A percentile compares a stretch with the other conserved stretches of the same genome.
Evolutionary conservation across 2,329 filamentous ascomycete species (phyloP).

Genomic region (Cercospora beticola): DNA sequence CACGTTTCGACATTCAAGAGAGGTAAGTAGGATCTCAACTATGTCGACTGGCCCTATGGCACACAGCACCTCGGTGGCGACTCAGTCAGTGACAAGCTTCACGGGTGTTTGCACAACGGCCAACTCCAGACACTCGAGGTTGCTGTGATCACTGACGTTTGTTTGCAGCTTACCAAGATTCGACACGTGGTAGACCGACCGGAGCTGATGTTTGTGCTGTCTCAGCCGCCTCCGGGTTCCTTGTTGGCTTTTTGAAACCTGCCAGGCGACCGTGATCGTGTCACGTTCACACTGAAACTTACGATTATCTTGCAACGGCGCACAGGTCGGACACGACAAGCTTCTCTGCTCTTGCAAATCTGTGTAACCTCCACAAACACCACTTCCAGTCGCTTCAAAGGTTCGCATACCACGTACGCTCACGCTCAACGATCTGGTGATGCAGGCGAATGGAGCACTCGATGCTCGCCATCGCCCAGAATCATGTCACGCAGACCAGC

Average conservation of each 20-base stretch:
- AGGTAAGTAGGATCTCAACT: background rate
- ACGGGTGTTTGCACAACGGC: background rate
- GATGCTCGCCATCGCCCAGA: constrained; percentile 7
- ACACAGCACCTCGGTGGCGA: background rate
- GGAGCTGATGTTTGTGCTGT: background rate
- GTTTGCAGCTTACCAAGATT: constrained; percentile 8
- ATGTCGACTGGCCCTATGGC: background rate
- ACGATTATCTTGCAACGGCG: background rate
- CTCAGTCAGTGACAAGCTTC: background rate
- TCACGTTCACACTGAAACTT: constrained; percentile 1
- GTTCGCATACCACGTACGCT: background rate
- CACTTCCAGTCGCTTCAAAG: background rate
- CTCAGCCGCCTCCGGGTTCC: constrained; percentile 1
- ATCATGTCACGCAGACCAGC: background rate
- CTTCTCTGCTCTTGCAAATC: background rate
- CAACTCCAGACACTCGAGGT: background rate
- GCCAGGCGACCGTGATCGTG: background rate
- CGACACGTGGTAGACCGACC: constrained; percentile 6
- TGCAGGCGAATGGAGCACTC: background rate
- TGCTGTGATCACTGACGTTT: constrained; percentile 2
- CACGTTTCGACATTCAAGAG: background rate
- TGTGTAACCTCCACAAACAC: background rate
- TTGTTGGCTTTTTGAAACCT: constrained; percentile 4
- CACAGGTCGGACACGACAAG: background rate
- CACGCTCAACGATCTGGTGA: background rate